Percentiles rank a stretch among this genome's conserved stretches.
Evolutionary conservation across 805 yeast species (phyloP).

Genomic region (Saturnispora kantuleensis): DNA sequence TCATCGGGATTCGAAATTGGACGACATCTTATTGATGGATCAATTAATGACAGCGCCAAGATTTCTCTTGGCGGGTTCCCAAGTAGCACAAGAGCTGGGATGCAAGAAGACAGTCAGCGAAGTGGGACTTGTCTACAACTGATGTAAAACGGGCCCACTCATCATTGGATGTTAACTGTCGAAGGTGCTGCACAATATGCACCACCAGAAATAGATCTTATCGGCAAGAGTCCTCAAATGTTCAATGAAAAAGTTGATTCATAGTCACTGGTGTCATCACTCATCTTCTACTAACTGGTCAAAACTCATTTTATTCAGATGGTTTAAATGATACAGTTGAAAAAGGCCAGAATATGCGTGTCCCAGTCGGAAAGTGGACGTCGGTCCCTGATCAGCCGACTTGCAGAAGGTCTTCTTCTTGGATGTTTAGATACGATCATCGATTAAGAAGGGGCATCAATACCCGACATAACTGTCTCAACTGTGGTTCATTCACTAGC

Average conservation of each 20-base stretch:
- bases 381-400: constrained; percentile 33
- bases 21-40: constrained; percentile 51
- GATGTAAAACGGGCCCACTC: background rate
- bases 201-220: constrained; percentile 59
- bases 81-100: constrained; percentile 30
- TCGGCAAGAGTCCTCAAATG: background rate
- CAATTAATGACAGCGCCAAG: constrained; percentile 43
- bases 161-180: constrained; percentile 20
- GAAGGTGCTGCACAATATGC: constrained; percentile 54
- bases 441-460: constrained; percentile 5
- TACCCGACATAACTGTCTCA: background rate
- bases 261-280: constrained; percentile 62
- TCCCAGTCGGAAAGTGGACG: constrained; percentile 30
- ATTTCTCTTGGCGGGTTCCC: constrained; percentile 61
- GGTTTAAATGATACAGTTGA: constrained; percentile 33
- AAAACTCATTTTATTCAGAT: constrained; percentile 49
- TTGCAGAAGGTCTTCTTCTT: constrained; percentile 38
- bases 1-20: constrained; percentile 59
- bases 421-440: constrained; percentile 32
- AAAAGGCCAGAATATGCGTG: constrained; percentile 32
- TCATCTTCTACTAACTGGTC: constrained; percentile 51
- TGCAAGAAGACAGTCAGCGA: background rate
- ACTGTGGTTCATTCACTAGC: constrained; percentile 5
- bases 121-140: too few relatives aligned
- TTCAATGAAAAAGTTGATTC: constrained; percentile 52